A percentile compares a stretch with the other conserved stretches of the same genome.
Conservation (phyloP, 1,284 basidiomycete genomes). For the Lentinula novae-zelandiae region DNA sequence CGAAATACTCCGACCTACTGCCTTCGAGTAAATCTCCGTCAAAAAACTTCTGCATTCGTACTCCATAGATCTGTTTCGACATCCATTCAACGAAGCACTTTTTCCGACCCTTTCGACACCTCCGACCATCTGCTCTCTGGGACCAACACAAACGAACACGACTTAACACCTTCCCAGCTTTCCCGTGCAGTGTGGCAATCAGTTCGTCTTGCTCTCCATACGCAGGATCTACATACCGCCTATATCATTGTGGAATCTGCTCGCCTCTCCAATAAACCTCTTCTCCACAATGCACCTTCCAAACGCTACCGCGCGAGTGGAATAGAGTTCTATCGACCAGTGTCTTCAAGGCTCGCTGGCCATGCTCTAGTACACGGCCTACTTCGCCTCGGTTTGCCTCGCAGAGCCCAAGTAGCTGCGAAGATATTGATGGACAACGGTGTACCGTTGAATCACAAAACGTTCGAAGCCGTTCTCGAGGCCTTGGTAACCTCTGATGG, state of each 20-base stretch:
- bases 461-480: constrained; percentile 43
- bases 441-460: constrained; percentile 41
- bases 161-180: constrained; percentile 36
- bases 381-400: constrained; percentile 43
- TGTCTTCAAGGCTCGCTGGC: constrained; percentile 55
- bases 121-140: not conserved
- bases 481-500: constrained; percentile 22
- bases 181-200: constrained; percentile 52
- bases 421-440: constrained; percentile 50
- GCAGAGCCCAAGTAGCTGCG: constrained; percentile 47
- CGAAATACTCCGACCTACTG: not conserved
- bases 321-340: constrained; percentile 43
- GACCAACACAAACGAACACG: not conserved
- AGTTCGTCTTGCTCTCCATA: constrained; percentile 42
- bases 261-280: constrained; percentile 9
- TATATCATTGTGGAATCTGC: constrained; percentile 10
- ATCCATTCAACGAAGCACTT: not conserved
- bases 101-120: not conserved
- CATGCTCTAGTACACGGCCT: constrained; percentile 64
- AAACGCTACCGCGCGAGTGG: constrained; percentile 19
- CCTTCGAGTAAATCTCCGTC: not conserved
- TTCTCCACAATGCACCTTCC: not conserved
- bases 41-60: not conserved
- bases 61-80: not conserved
- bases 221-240: constrained; percentile 27